A percentile compares a stretch with the other conserved stretches of the same genome.
Evolutionary conservation across 106 monocot genomes (phyloP).

Genomic region (Dioscorea dumetorum): DNA sequence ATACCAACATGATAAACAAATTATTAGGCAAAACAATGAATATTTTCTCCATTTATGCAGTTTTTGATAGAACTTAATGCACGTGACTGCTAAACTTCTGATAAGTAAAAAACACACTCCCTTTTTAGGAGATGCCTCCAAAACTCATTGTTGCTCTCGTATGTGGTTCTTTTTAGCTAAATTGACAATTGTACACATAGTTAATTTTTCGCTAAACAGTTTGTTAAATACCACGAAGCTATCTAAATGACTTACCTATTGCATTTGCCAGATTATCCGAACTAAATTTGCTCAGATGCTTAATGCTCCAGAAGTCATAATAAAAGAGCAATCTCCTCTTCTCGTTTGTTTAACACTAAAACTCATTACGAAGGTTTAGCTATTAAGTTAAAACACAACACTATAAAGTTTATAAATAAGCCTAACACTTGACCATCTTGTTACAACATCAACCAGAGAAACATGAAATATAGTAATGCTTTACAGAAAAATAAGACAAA

Average conservation of each 20-base stretch:
- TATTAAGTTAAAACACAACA: too few species aligned
- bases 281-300: constrained; percentile 87
- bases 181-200: constrained; percentile 5
- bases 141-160: constrained; percentile 67
- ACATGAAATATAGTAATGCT: too few species aligned
- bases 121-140: constrained; percentile 92
- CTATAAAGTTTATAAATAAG: too few species aligned
- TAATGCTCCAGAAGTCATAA: constrained; percentile 97
- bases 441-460: too few species aligned
- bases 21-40: not conserved
- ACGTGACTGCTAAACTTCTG: constrained; percentile 72
- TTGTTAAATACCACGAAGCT: not conserved
- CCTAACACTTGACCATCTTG: too few species aligned
- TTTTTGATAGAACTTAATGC: constrained; percentile 58
- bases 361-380: too few species aligned
- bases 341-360: constrained; percentile 40
- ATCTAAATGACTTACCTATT: constrained; percentile 38
- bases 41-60: constrained; percentile 61
- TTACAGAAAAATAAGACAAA: too few species aligned
- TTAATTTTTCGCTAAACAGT: not conserved
- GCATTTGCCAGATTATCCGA: constrained; percentile 90
- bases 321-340: constrained; percentile 77
- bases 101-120: constrained; percentile 86
- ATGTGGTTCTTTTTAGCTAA: constrained; percentile 60
- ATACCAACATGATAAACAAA: not conserved